Evolutionary conservation across 441 rosid species (phyloP), one percentile per base, ranked within the genome.

Genomic region (Populus trichocarpa): DNA sequence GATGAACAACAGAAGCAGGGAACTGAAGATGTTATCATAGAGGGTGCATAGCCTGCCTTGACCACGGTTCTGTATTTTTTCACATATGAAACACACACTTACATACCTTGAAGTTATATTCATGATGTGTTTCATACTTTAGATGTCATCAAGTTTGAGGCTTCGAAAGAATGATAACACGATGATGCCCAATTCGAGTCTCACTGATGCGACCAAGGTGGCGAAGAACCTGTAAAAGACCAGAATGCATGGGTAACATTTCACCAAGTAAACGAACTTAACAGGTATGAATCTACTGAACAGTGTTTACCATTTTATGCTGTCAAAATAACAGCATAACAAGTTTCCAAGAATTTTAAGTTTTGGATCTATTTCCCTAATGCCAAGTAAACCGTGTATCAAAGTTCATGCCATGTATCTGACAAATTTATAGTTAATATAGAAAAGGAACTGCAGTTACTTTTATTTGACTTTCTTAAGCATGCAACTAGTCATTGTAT

Each of bases 151-250:
- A 46, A 4, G 57, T 46, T 22, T 83, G 85, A 38, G 93, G 94
- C 87, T 92, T 95, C 85, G 80, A 76, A 22, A 95, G 90, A 75
- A 91, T 90, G 78, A 91, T 77, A 46, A 93, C 91, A 3, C 96
- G 93, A 75, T 90, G 85, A 83, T 90, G 96, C 71, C 93, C 93
- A 22, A 88, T 88, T 61, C 99, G 86, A 16, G 88, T 88, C 89
- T 93, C 99, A 79, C 83, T 90, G 80, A 92, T 86, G 77, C 95
- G 96, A 75, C 98, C 95, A 77, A 95, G 97, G 86, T 95, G 98
- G 77, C 97, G 95, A 77, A 96, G 92, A 78, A 93, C 92, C 98
- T 95, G 81, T 74, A 50, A 73, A 84, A 61, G 69, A 84, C 40
- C 75, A 77, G 8, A 68, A 77, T 18, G 74, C 40, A 46, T 42